These are phyloP conservation scores for Microsporum canis DNA, from an alignment of 2,329 filamentous ascomycete genomes.

Conservation along the genomic window DNA sequence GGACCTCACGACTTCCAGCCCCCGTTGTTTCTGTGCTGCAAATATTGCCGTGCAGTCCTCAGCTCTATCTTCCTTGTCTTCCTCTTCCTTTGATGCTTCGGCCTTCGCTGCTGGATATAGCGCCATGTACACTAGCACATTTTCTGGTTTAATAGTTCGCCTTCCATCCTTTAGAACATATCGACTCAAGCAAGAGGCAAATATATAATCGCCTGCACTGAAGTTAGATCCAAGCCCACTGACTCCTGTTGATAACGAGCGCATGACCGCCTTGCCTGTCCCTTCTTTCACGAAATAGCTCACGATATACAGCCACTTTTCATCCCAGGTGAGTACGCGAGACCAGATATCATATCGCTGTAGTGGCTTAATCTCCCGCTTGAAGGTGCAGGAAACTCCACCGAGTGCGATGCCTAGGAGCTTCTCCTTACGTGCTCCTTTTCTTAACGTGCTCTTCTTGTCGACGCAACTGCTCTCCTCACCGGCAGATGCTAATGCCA, in stretches of 20 bases:
- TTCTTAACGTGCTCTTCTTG: background rate
- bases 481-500: background rate
- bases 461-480: background rate
- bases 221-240: background rate
- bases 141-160: conserved; percentile 2
- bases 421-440: background rate
- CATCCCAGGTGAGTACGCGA: conserved; percentile 56
- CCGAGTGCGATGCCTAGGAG: conserved; percentile 51
- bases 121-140: background rate
- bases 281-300: conserved; percentile 53
- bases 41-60: background rate
- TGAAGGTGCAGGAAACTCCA: conserved; percentile 56
- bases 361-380: conserved; percentile 54
- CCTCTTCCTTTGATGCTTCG: background rate
- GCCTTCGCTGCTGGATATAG: background rate
- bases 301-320: conserved; percentile 63
- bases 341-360: conserved; percentile 59
- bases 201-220: background rate
- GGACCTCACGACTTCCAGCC: background rate
- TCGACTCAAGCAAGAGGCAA: conserved; percentile 3
- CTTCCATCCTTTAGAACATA: conserved; percentile 5
- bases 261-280: conserved; percentile 13
- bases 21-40: background rate
- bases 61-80: background rate
- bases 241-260: background rate